These are phyloP conservation scores for Teunomyces lycoperdinae DNA, from an alignment of 805 yeast genomes.

Conservation along the genomic window DNA sequence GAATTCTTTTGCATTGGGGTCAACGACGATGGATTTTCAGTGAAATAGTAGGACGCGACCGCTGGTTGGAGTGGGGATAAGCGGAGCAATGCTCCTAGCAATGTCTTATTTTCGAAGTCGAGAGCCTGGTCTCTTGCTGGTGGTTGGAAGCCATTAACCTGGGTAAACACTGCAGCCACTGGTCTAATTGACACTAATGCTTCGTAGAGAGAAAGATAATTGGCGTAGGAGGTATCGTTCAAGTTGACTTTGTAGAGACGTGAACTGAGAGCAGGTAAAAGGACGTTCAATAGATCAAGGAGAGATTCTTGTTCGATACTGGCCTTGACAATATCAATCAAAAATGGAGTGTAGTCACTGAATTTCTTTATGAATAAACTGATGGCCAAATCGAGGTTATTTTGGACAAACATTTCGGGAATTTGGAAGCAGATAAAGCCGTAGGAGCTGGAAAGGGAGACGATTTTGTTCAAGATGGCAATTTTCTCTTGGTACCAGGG, in stretches of 20 bases:
- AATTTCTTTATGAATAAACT: slow-evolving; percentile 21
- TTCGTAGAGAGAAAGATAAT: slow-evolving; percentile 55
- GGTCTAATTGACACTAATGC: slow-evolving; percentile 55
- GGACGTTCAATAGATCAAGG: slow-evolving; percentile 54
- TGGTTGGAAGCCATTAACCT: slow-evolving; percentile 53
- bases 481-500: slow-evolving; percentile 34
- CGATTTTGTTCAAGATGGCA: slow-evolving; percentile 45
- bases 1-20: slow-evolving; percentile 41
- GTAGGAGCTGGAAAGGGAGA: slow-evolving; percentile 53
- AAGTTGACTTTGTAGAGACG: slow-evolving; percentile 40
- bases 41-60: slow-evolving; percentile 47
- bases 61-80: slow-evolving; percentile 67
- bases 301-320: slow-evolving; percentile 67
- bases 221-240: slow-evolving; percentile 50
- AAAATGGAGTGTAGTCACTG: slow-evolving; percentile 32
- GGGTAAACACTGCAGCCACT: slow-evolving; percentile 59
- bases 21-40: slow-evolving; percentile 17
- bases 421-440: slow-evolving; percentile 68
- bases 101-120: slow-evolving; percentile 56
- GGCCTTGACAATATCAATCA: slow-evolving; percentile 54
- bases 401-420: slow-evolving; percentile 56
- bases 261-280: slow-evolving; percentile 45
- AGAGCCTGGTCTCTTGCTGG: slow-evolving; percentile 42
- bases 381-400: slow-evolving; percentile 30
- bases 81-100: slow-evolving; percentile 74